phyloP scores from a whole-genome alignment of 2,329 filamentous ascomycete genomes.

The Xylaria sp. region DNA sequence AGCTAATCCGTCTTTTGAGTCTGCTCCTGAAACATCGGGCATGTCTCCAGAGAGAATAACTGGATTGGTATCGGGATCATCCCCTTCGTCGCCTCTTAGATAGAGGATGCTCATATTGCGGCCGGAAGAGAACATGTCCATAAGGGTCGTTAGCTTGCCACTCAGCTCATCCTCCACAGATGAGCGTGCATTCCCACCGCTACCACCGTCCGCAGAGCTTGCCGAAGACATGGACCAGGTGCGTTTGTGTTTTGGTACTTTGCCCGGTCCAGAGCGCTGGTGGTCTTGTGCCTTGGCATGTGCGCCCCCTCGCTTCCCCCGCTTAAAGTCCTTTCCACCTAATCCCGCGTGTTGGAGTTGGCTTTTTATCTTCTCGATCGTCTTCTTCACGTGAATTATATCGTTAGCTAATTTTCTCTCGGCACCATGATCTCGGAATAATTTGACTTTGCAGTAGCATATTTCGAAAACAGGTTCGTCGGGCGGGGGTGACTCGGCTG shows the following conservation, averaged over 20 bases:
- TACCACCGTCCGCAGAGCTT: slow-evolving; percentile 60
- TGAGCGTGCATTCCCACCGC: slow-evolving; percentile 49
- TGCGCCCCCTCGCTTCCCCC: slow-evolving; percentile 62
- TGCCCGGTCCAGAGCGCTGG: slow-evolving; percentile 76
- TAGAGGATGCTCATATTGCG: slow-evolving; percentile 79
- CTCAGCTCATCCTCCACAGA: slow-evolving; percentile 77
- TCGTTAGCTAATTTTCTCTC: slow-evolving; percentile 96
- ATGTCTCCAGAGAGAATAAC: slow-evolving; percentile 74
- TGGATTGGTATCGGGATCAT: slow-evolving; percentile 80
- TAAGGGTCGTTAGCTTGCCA: slow-evolving; percentile 75
- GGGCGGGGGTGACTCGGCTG: slow-evolving; percentile 55
- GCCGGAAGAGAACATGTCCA: slow-evolving; percentile 90
- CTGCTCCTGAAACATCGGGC: slow-evolving; percentile 62
- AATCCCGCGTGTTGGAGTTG: slow-evolving; percentile 82
- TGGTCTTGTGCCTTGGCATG: slow-evolving; percentile 52
- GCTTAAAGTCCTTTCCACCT: slow-evolving; percentile 70
- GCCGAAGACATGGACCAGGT: slow-evolving; percentile 94
- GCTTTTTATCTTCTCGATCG: slow-evolving; percentile 93
- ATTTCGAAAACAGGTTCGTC: slow-evolving; percentile 68
- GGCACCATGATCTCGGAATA: slow-evolving; percentile 94
- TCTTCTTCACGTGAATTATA: slow-evolving; percentile 92
- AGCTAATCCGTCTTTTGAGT: slow-evolving; percentile 53
- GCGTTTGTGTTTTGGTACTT: slow-evolving; percentile 86
- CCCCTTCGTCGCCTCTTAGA: slow-evolving; percentile 74
- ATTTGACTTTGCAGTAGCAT: slow-evolving; percentile 94